Percentiles rank a stretch among this genome's conserved stretches.
Conservation (phyloP, 176 grass and related monocot species). For the Carex scoparia region DNA sequence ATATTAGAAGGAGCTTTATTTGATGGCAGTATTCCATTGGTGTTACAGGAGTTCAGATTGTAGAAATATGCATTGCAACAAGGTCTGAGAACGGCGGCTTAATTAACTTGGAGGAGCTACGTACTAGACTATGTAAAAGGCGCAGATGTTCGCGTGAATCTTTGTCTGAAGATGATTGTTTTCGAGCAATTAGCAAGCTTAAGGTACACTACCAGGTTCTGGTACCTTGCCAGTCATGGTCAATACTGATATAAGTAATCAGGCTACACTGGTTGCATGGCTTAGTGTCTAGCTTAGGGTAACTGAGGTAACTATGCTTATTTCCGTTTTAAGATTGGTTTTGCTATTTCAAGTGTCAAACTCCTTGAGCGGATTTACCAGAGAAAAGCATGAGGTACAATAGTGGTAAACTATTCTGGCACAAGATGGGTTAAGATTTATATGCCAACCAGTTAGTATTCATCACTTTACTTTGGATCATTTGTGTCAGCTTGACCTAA, state of each 20-base stretch:
- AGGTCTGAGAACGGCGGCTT: constrained; percentile 81
- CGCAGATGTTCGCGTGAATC: constrained; percentile 59
- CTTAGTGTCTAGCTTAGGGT: background rate
- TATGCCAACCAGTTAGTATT: background rate
- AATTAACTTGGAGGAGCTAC: constrained; percentile 83
- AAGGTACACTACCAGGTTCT: constrained; percentile 38
- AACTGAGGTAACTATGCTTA: background rate
- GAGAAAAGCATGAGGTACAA: no score
- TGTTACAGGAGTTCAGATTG: constrained; percentile 85
- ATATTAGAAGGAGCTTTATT: background rate
- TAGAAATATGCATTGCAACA: constrained; percentile 93
- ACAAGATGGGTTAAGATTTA: background rate
- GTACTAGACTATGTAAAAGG: constrained; percentile 60
- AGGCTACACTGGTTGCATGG: background rate
- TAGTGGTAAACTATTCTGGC: background rate
- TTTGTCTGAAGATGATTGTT: constrained; percentile 86
- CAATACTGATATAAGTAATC: constrained; percentile 6
- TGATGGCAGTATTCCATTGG: background rate
- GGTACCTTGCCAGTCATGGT: background rate
- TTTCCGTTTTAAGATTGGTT: background rate
- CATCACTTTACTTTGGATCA: background rate
- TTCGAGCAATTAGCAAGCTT: constrained; percentile 94
- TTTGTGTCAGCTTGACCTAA: background rate
- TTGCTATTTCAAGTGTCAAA: background rate
- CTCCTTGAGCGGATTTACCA: background rate